A percentile compares a stretch with the other conserved stretches of the same genome.
Evolutionary conservation across 805 yeast species (phyloP).

Genomic region (Metschnikowia peoriensis): DNA sequence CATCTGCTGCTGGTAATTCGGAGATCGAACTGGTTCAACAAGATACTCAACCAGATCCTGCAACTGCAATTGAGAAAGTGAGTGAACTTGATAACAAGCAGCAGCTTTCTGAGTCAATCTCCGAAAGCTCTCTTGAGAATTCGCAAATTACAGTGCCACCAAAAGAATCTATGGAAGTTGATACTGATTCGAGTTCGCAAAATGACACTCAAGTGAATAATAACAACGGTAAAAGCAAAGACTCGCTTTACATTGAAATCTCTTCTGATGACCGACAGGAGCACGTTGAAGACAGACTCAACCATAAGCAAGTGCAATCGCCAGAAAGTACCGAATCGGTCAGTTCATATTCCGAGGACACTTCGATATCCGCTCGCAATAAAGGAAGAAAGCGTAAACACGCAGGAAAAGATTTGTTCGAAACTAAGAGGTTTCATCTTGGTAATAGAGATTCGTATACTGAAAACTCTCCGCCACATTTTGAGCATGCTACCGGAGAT

Average conservation of each 20-base stretch:
- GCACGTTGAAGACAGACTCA: neutral
- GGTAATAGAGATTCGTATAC: neutral
- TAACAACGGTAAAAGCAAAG: too few species aligned
- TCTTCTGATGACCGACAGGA: slow-evolving; percentile 1
- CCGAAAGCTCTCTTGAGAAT: neutral
- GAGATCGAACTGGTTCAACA: too few species aligned
- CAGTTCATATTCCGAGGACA: neutral
- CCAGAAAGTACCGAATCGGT: neutral
- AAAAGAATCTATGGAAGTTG: neutral
- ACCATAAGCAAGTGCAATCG: neutral
- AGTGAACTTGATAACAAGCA: neutral
- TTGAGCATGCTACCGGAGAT: neutral
- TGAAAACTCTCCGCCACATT: neutral
- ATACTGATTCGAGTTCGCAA: neutral
- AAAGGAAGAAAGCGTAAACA: neutral
- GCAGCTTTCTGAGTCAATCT: neutral
- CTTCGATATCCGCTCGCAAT: neutral
- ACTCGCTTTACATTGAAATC: neutral
- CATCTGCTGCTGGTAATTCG: slow-evolving; percentile 11
- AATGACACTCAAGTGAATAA: neutral
- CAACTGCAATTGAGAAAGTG: neutral
- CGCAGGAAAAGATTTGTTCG: neutral
- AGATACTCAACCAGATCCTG: neutral
- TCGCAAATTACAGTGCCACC: neutral
- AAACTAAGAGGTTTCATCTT: neutral